Percentiles rank a stretch among this genome's conserved stretches.
These are phyloP conservation scores for Amoebophrya sp. DNA, from an alignment of 169 alveolate species.

Conservation along the genomic window DNA sequence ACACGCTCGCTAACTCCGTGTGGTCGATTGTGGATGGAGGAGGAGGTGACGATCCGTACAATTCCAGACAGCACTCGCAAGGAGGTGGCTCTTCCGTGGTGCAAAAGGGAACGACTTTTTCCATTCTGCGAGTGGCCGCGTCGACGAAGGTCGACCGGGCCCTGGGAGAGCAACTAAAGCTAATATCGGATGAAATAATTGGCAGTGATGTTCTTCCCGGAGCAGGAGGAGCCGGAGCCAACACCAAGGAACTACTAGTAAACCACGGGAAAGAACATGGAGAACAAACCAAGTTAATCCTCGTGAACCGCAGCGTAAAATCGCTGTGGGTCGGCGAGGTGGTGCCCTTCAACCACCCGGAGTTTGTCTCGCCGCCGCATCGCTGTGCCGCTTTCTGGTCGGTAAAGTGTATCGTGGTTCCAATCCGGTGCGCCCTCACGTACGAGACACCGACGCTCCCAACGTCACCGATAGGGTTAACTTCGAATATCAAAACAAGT, in stretches of 20 bases:
- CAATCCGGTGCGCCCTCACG: too few species aligned
- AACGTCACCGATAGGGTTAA: too few species aligned
- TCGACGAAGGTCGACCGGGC: neutral
- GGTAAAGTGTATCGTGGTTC: neutral
- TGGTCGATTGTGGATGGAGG: neutral
- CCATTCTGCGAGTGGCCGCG: neutral
- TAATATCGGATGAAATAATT: too few species aligned
- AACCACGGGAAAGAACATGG: neutral
- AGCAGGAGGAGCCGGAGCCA: neutral
- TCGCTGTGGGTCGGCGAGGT: neutral
- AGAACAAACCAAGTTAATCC: neutral
- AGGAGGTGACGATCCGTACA: neutral
- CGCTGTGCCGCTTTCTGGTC: neutral
- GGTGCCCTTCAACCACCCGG: neutral
- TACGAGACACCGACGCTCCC: too few species aligned
- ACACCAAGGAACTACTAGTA: too few species aligned
- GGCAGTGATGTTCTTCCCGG: neutral
- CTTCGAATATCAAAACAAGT: too few species aligned
- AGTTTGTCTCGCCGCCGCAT: neutral
- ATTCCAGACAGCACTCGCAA: neutral
- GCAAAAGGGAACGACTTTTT: too few species aligned
- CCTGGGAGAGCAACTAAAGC: neutral
- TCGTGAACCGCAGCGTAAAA: neutral
- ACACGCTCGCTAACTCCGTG: neutral
- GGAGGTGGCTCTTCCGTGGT: neutral